A percentile compares a stretch with the other conserved stretches of the same genome.
phyloP scores from a whole-genome alignment of 139 green algal species.

The Chlorella sp. region DNA sequence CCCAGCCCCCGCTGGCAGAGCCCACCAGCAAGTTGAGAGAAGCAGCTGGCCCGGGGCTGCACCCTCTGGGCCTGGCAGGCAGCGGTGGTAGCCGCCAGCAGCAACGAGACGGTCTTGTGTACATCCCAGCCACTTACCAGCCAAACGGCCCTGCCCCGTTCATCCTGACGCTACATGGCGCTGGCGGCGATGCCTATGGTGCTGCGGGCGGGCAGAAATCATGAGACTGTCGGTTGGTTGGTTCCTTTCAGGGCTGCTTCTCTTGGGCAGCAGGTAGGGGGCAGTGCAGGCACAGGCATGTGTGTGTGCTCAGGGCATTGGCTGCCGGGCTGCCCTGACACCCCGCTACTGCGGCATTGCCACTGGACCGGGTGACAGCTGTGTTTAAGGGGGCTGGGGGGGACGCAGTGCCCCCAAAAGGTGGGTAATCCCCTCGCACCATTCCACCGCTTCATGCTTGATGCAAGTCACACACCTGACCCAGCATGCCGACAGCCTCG shows the following conservation, averaged over 20 bases:
- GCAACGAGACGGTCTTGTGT: slow-evolving; percentile 35
- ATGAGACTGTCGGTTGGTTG: too few species aligned
- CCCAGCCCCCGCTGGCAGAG: background rate
- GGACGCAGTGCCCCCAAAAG: too few species aligned
- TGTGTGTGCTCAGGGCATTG: too few species aligned
- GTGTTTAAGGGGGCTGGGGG: too few species aligned
- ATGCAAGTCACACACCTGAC: background rate
- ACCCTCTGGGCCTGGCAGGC: background rate
- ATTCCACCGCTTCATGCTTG: background rate
- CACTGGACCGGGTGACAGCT: too few species aligned
- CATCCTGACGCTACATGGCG: slow-evolving; percentile 58
- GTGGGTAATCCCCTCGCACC: background rate
- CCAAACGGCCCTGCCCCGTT: slow-evolving; percentile 19
- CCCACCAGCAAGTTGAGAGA: background rate
- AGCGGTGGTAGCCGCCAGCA: too few species aligned
- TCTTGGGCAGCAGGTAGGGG: background rate
- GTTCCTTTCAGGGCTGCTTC: too few species aligned
- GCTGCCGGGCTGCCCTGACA: too few species aligned
- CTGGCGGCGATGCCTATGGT: slow-evolving; percentile 14
- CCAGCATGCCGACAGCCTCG: background rate
- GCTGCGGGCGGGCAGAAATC: background rate
- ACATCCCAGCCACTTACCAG: slow-evolving; percentile 45
- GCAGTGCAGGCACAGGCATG: background rate
- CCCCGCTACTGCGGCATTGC: too few species aligned
- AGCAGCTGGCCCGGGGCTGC: background rate